Conservation (phyloP, 768 basidiomycete genomes). For the Tylopilus plumbeoviolaceoides region DNA sequence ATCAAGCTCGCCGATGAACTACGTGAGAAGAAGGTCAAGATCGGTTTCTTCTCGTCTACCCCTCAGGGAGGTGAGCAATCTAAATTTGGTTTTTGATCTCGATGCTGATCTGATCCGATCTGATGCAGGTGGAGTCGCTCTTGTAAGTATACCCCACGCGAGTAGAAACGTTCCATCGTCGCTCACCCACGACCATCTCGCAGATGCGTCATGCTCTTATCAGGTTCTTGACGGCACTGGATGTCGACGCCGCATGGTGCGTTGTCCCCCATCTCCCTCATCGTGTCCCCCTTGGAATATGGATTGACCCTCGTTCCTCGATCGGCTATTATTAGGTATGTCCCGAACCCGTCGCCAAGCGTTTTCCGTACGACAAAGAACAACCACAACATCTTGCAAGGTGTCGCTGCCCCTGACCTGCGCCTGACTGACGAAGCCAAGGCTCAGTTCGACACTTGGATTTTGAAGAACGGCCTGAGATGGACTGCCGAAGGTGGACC, state of each 20-base stretch:
- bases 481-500: constrained; percentile 89
- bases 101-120: constrained; percentile 9
- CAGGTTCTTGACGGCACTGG: constrained; percentile 74
- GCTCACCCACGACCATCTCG: constrained; percentile 16
- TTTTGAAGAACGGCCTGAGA: constrained; percentile 80
- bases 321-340: constrained; percentile 55
- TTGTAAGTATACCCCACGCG: constrained; percentile 49
- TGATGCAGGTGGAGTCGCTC: constrained; percentile 79
- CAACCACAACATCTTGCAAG: constrained; percentile 95
- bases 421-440: constrained; percentile 78
- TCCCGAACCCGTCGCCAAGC: constrained; percentile 81
- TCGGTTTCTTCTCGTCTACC: constrained; percentile 93
- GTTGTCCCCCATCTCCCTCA: constrained; percentile 23
- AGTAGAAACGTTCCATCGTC: constrained; percentile 3
- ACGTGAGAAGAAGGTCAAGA: constrained; percentile 80
- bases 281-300: not conserved
- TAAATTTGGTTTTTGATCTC: constrained; percentile 22
- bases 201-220: constrained; percentile 94
- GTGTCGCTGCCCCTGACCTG: constrained; percentile 75
- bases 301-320: not conserved
- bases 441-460: constrained; percentile 82
- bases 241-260: constrained; percentile 82
- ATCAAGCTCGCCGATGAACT: constrained; percentile 80
- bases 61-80: constrained; percentile 77
- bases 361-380: constrained; percentile 94